Percentiles rank a stretch among this genome's conserved stretches.
phyloP scores from a whole-genome alignment of 2,329 filamentous ascomycete genomes.

The Alternaria ethzedia region DNA sequence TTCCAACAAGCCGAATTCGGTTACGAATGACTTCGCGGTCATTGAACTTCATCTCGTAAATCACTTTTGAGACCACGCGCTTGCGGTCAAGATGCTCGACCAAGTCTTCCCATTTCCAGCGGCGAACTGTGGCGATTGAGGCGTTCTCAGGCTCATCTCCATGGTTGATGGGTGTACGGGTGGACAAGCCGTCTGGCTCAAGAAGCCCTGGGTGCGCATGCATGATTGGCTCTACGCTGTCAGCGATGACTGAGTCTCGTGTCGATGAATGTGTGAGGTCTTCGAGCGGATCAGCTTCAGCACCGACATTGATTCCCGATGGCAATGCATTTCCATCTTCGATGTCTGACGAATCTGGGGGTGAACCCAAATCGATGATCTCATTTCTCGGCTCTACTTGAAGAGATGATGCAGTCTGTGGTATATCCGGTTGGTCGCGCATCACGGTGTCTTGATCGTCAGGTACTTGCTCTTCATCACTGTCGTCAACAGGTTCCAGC shows the following conservation, averaged over 20 bases:
- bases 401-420: neutral
- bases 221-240: conserved; percentile 8
- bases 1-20: conserved; percentile 27
- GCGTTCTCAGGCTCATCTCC: conserved; percentile 33
- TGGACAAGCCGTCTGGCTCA: neutral
- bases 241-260: conserved; percentile 3
- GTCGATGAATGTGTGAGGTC: neutral
- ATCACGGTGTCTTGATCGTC: neutral
- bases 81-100: conserved; percentile 50
- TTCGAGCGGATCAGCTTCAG: neutral
- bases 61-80: conserved; percentile 53
- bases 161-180: neutral
- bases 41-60: conserved; percentile 39
- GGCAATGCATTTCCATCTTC: neutral
- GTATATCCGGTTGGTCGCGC: neutral
- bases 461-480: conserved; percentile 6
- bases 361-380: conserved; percentile 29
- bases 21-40: conserved; percentile 30
- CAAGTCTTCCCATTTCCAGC: conserved; percentile 48
- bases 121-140: conserved; percentile 30
- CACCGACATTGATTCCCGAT: neutral
- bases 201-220: neutral
- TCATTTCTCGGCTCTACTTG: neutral
- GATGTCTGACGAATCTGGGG: conserved; percentile 13
- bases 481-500: conserved; percentile 1